Conservation (phyloP, 306 rosid species). For the Cicer arietinum region DNA sequence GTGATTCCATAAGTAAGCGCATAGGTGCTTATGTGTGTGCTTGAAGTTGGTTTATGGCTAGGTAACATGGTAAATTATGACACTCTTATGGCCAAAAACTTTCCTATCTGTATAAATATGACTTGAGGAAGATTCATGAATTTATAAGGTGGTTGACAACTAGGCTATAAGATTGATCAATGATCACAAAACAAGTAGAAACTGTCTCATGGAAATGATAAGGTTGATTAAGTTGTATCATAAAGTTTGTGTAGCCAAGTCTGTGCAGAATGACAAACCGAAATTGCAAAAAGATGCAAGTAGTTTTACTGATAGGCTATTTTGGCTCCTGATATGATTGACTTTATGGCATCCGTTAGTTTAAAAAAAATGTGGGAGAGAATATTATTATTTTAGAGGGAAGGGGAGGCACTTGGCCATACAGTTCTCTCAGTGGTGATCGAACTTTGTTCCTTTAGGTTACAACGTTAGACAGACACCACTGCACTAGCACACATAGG, state of each 20-base stretch:
- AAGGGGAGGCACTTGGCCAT: no score
- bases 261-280: constrained; percentile 5
- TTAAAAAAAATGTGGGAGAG: no score
- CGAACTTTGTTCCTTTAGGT: no score
- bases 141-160: constrained; percentile 27
- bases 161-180: constrained; percentile 6
- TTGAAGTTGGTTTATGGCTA: constrained; percentile 24
- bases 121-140: constrained; percentile 13
- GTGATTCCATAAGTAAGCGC: constrained; percentile 18
- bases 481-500: no score
- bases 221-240: background rate
- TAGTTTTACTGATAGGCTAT: constrained; percentile 14
- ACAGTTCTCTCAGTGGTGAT: no score
- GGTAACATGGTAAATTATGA: background rate
- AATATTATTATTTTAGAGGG: no score
- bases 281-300: constrained; percentile 1
- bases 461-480: no score
- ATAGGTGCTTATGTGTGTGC: constrained; percentile 9
- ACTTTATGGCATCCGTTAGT: background rate
- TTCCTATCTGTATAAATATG: constrained; percentile 11
- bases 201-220: background rate
- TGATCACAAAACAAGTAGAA: constrained; percentile 19
- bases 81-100: constrained; percentile 21
- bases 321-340: constrained; percentile 30
- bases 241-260: constrained; percentile 4